Percentiles rank a stretch among this genome's conserved stretches.
Conservation (phyloP, 1,284 basidiomycete species). For the Sporisorium scitamineum region DNA sequence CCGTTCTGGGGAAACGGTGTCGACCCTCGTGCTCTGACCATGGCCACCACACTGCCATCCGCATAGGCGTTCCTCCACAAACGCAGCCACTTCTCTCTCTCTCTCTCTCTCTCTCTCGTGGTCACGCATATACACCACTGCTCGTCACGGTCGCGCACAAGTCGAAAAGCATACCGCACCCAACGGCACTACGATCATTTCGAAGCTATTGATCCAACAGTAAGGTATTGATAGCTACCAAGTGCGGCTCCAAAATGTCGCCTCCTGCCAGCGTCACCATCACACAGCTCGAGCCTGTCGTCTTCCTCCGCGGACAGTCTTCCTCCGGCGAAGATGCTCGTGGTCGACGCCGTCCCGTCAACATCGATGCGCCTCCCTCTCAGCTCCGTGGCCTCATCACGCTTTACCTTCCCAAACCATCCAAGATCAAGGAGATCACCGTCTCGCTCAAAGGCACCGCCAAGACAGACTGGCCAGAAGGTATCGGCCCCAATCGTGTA, state of each 20-base stretch:
- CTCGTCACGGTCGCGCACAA: neutral
- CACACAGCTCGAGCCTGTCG: constrained; percentile 63
- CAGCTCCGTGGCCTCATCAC: constrained; percentile 89
- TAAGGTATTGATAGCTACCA: too few relatives aligned
- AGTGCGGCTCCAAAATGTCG: constrained; percentile 24
- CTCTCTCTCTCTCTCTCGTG: too few relatives aligned
- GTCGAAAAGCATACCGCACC: too few relatives aligned
- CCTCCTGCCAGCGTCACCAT: constrained; percentile 49
- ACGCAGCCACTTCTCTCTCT: neutral
- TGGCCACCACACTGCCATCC: neutral
- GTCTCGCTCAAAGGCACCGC: constrained; percentile 81
- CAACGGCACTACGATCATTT: too few relatives aligned
- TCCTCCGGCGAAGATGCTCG: constrained; percentile 56
- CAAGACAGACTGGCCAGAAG: constrained; percentile 84
- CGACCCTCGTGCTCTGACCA: constrained; percentile 6
- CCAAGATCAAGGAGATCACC: constrained; percentile 85
- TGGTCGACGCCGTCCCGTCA: constrained; percentile 50
- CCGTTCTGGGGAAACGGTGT: neutral
- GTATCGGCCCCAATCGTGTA: constrained; percentile 81
- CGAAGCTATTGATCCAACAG: too few relatives aligned
- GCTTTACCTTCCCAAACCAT: constrained; percentile 83
- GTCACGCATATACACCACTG: neutral
- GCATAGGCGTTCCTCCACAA: neutral
- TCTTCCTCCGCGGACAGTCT: constrained; percentile 64
- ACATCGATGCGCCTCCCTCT: constrained; percentile 75